A percentile compares a stretch with the other conserved stretches of the same genome.
phyloP scores from a whole-genome alignment of 495 filamentous ascomycete genomes.

The Penicillium cinerascens region DNA sequence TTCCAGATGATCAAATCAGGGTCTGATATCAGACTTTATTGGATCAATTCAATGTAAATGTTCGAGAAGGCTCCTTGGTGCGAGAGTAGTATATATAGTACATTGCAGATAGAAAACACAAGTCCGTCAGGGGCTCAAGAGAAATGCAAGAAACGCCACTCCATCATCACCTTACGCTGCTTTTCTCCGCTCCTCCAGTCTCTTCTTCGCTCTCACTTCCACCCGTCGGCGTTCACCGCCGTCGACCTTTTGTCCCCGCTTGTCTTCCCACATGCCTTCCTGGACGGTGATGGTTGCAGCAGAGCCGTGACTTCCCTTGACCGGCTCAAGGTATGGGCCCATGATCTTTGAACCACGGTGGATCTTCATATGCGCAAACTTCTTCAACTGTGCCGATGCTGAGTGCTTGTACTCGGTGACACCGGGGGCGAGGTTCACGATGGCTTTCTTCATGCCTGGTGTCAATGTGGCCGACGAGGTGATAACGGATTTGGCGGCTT shows the following conservation, averaged over 20 bases:
- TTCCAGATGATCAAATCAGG: slow-evolving; percentile 7
- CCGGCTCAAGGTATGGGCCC: slow-evolving; percentile 64
- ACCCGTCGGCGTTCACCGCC: slow-evolving; percentile 88
- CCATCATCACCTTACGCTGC: slow-evolving; percentile 15
- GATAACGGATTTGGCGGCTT: neutral
- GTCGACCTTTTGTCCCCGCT: slow-evolving; percentile 84
- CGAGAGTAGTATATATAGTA: slow-evolving; percentile 24
- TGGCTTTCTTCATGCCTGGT: slow-evolving; percentile 53
- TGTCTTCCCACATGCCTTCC: slow-evolving; percentile 87
- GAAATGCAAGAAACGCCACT: slow-evolving; percentile 22
- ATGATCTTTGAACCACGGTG: slow-evolving; percentile 59
- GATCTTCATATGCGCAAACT: slow-evolving; percentile 63
- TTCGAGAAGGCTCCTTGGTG: neutral
- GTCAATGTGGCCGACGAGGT: slow-evolving; percentile 44
- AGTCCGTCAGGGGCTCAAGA: slow-evolving; percentile 9
- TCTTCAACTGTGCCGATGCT: slow-evolving; percentile 36
- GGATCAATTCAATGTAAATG: neutral
- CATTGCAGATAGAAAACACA: slow-evolving; percentile 19
- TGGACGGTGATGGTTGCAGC: slow-evolving; percentile 63
- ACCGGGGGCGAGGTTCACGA: slow-evolving; percentile 71
- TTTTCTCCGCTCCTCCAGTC: slow-evolving; percentile 46
- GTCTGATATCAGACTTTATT: neutral
- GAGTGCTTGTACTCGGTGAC: slow-evolving; percentile 40
- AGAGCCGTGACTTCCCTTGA: slow-evolving; percentile 58
- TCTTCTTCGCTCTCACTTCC: slow-evolving; percentile 72